A percentile compares a stretch with the other conserved stretches of the same genome.
phyloP scores from a whole-genome alignment of 257 asterid genomes.

The Solanum chiquidenum region DNA sequence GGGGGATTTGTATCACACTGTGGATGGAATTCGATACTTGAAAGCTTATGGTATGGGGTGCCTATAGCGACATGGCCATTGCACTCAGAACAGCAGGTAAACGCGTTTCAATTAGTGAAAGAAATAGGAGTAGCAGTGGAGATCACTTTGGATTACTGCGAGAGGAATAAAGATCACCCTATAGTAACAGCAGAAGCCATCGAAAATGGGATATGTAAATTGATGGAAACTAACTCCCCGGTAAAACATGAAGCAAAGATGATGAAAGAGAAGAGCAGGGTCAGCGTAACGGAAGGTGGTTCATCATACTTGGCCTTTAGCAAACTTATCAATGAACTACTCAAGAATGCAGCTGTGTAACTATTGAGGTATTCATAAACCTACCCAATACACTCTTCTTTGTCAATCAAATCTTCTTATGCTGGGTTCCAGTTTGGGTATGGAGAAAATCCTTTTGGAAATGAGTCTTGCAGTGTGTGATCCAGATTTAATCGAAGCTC shows the following conservation, averaged over 20 bases:
- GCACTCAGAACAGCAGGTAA: slow-evolving; percentile 47
- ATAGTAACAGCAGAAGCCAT: slow-evolving; percentile 17
- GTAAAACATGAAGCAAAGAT: slow-evolving; percentile 21
- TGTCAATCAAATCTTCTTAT: background rate
- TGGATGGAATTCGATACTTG: slow-evolving; percentile 62
- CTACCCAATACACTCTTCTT: background rate
- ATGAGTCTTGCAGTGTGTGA: too few species aligned
- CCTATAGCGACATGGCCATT: slow-evolving; percentile 61
- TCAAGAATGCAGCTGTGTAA: background rate
- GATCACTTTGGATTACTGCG: slow-evolving; percentile 22
- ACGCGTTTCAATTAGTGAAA: slow-evolving; percentile 46
- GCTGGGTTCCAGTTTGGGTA: too few species aligned
- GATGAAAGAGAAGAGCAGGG: slow-evolving; percentile 30
- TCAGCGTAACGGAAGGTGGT: slow-evolving; percentile 30
- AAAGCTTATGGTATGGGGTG: slow-evolving; percentile 53
- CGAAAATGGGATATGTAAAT: slow-evolving; percentile 25
- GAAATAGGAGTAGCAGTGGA: slow-evolving; percentile 41
- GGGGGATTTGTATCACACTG: slow-evolving; percentile 61
- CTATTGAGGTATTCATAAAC: background rate
- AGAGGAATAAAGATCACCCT: slow-evolving; percentile 6
- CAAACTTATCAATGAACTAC: slow-evolving; percentile 8
- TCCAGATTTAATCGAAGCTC: too few species aligned
- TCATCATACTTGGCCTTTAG: slow-evolving; percentile 27
- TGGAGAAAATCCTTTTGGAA: too few species aligned
- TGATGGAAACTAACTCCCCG: slow-evolving; percentile 29